Evolutionary conservation across 1,284 basidiomycete genomes (phyloP), one percentile per base, ranked within the genome.

Genomic region (Heliocybe sulcata): DNA sequence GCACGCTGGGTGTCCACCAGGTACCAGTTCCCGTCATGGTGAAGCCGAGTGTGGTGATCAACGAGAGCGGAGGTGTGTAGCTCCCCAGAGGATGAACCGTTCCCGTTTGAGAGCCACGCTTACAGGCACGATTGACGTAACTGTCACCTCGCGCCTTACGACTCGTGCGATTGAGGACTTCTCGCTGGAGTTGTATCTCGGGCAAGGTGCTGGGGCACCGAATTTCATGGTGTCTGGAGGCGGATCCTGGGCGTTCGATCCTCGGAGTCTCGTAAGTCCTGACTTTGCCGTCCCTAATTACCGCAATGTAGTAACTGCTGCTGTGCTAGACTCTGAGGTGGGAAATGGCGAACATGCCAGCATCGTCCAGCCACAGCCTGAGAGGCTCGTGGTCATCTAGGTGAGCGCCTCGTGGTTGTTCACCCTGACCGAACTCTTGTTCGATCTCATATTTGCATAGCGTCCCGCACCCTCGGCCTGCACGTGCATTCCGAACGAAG

Each of bases 221-320:
- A 87, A 81, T 62, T 87, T 85, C 60, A 72, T 77, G 4, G 74
- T 78, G 22, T 77, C 79, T 35, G 81, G 85, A 19, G 87, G 85
- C 38, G 83, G 83, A 12, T 85, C 83, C 27, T 94, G 90, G 90
- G 75, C 80, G 49, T 94, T 88, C 67, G 87, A 93, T 65, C 79
- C 85, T 1, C 79, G 76, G 62, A 84, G 77, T 55, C 79, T 77
- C 68, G 89, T 87, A 57, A 50, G 69, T 61, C n/a, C n/a, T n/a
- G 11, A 11, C 23, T 42, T 45, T 27, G 4, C 35, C 29, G 52
- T 55, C 54, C 35, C 49, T 47, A 42, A 8, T 19, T 23, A 25
- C 29, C 29, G 29, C 38, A n/a, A 42, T 3, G 12, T 42, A 16
- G 12, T 42, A 16, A 42, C 25, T 31, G 2, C 2, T 51, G 12